phyloP scores from a whole-genome alignment of 2,329 filamentous ascomycete genomes.

The Pezicula carpinea region DNA sequence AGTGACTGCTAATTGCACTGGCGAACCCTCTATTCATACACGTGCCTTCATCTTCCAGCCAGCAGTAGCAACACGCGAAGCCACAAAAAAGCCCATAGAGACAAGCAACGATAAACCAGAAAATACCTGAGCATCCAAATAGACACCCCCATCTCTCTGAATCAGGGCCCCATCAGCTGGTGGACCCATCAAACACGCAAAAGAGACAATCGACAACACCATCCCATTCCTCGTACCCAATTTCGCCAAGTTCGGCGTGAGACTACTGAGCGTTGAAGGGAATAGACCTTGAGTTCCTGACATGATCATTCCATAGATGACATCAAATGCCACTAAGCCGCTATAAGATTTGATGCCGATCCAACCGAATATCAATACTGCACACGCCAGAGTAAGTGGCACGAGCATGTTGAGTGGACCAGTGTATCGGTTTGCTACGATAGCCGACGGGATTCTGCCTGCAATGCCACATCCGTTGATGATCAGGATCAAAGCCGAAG shows the following conservation, averaged over 20 bases:
- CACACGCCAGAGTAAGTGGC: conserved; percentile 22
- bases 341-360: conserved; percentile 34
- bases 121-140: conserved; percentile 39
- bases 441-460: conserved; percentile 44
- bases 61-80: neutral
- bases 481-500: conserved; percentile 41
- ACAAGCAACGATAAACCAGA: neutral
- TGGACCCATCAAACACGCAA: conserved; percentile 45
- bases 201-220: conserved; percentile 43
- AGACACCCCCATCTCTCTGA: conserved; percentile 34
- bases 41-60: conserved; percentile 9
- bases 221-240: conserved; percentile 47
- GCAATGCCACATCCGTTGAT: conserved; percentile 49
- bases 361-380: conserved; percentile 37
- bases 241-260: conserved; percentile 45
- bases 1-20: no score
- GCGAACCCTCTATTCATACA: neutral
- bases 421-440: conserved; percentile 41
- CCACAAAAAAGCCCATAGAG: neutral
- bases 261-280: conserved; percentile 40
- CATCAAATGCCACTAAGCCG: conserved; percentile 41
- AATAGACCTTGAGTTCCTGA: conserved; percentile 45
- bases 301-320: conserved; percentile 42
- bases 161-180: conserved; percentile 48
- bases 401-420: conserved; percentile 49